These are phyloP conservation scores for Globisporangium apiculatum DNA, from an alignment of 352 stramenopile genomes.

Conservation along the genomic window DNA sequence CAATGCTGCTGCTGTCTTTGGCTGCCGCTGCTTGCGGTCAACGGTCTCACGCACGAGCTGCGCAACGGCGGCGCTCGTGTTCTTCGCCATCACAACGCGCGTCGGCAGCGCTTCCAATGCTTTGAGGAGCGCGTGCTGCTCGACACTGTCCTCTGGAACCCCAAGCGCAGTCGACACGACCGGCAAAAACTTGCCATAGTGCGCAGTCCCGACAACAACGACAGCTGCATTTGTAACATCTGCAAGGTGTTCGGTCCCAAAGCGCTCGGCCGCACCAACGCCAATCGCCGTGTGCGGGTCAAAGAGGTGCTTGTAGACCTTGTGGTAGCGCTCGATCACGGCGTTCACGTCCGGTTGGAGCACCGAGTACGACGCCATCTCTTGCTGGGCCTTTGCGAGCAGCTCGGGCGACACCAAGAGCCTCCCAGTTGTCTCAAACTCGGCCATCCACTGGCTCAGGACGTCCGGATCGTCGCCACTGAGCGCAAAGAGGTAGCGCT, in stretches of 20 bases:
- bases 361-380: constrained; percentile 93
- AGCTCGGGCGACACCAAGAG: constrained; percentile 90
- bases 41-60: constrained; percentile 50
- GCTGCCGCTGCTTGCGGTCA: constrained; percentile 6
- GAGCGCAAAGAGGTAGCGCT: constrained; percentile 97
- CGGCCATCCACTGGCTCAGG: constrained; percentile 91
- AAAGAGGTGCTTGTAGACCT: constrained; percentile 92
- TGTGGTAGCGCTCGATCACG: constrained; percentile 91
- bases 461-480: constrained; percentile 89
- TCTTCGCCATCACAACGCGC: constrained; percentile 49
- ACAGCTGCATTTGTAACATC: constrained; percentile 57
- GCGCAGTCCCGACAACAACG: constrained; percentile 94
- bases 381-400: constrained; percentile 82
- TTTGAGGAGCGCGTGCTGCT: constrained; percentile 75
- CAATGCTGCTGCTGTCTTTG: no score
- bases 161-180: constrained; percentile 88
- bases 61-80: constrained; percentile 52
- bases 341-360: constrained; percentile 81
- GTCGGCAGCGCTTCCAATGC: constrained; percentile 64
- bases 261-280: constrained; percentile 85
- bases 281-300: constrained; percentile 97
- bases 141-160: constrained; percentile 48
- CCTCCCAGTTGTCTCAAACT: constrained; percentile 93
- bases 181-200: constrained; percentile 97
- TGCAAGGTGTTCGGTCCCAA: constrained; percentile 54